Conservation (phyloP, 768 basidiomycete species). For the Leccinum pellstonianum region DNA sequence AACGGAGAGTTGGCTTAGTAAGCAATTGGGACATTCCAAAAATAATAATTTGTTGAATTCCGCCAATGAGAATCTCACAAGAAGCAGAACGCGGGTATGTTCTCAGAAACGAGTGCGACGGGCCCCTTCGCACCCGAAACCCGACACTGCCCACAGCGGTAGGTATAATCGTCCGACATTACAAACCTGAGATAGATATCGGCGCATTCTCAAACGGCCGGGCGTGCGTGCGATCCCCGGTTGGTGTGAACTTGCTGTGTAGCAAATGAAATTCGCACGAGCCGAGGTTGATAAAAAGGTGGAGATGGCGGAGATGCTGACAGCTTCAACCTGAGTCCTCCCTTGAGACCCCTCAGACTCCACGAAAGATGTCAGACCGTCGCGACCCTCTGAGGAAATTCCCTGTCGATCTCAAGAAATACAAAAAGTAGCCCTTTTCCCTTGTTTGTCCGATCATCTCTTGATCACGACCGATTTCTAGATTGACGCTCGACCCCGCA, state of each 20-base stretch:
- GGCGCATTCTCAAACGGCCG: background rate
- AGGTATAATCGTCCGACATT: background rate
- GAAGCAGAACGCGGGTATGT: too few species aligned
- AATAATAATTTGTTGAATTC: too few species aligned
- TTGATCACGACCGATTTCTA: conserved; percentile 29
- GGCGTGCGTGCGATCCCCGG: background rate
- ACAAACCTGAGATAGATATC: conserved; percentile 3
- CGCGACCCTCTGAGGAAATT: conserved; percentile 45
- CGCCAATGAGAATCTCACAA: too few species aligned
- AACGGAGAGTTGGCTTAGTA: background rate
- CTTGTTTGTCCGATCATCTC: background rate
- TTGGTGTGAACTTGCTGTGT: background rate
- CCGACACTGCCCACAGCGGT: too few species aligned
- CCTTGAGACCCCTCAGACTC: background rate
- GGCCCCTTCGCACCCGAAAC: too few species aligned
- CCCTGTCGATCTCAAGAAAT: conserved; percentile 76
- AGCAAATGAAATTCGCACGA: conserved; percentile 28
- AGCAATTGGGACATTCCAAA: background rate
- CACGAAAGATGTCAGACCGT: conserved; percentile 34
- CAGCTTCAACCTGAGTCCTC: background rate
- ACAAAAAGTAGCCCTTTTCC: conserved; percentile 56
- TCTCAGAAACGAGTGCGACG: too few species aligned
- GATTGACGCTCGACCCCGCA: conserved; percentile 70
- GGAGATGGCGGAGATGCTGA: conserved; percentile 5
- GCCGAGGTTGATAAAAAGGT: conserved; percentile 22